phyloP scores from a whole-genome alignment of 495 filamentous ascomycete genomes.

The Recurvomyces mirabilis region DNA sequence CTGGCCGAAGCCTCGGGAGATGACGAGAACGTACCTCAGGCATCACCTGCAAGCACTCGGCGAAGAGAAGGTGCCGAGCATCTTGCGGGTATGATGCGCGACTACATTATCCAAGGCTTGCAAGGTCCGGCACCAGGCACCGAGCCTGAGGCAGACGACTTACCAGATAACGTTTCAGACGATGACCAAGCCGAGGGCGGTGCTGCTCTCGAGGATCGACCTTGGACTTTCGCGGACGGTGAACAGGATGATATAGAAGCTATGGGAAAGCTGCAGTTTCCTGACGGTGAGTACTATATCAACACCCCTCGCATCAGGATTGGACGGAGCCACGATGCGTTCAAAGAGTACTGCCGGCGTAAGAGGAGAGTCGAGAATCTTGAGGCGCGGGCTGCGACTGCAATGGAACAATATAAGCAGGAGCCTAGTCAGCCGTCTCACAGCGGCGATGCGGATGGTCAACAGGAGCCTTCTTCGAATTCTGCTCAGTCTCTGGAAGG shows the following conservation, averaged over 20 bases:
- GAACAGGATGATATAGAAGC: constrained; percentile 30
- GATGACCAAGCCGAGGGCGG: not conserved
- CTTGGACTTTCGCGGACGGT: not conserved
- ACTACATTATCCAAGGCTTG: too few relatives aligned
- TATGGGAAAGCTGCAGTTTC: constrained; percentile 60
- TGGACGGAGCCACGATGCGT: constrained; percentile 42
- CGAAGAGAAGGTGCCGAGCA: too few relatives aligned
- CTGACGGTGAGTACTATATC: constrained; percentile 63
- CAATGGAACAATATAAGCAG: constrained; percentile 8
- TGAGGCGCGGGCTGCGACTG: constrained; percentile 4
- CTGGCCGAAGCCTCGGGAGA: too few relatives aligned
- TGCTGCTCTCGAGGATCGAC: not conserved
- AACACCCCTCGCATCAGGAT: constrained; percentile 55
- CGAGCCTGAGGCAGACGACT: too few relatives aligned
- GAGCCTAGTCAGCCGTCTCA: constrained; percentile 16
- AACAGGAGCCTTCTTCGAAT: not conserved
- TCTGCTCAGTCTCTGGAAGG: constrained; percentile 16
- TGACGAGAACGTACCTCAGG: too few relatives aligned
- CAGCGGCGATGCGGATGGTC: constrained; percentile 6
- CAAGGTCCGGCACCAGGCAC: too few relatives aligned
- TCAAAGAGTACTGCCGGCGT: not conserved
- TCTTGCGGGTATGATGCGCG: too few relatives aligned
- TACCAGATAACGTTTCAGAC: not conserved
- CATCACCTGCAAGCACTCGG: too few relatives aligned
- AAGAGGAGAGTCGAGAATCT: constrained; percentile 2